Base-by-base conservation (phyloP, 2,329 filamentous ascomycete genomes). In the Phoma herbarum region DNA sequence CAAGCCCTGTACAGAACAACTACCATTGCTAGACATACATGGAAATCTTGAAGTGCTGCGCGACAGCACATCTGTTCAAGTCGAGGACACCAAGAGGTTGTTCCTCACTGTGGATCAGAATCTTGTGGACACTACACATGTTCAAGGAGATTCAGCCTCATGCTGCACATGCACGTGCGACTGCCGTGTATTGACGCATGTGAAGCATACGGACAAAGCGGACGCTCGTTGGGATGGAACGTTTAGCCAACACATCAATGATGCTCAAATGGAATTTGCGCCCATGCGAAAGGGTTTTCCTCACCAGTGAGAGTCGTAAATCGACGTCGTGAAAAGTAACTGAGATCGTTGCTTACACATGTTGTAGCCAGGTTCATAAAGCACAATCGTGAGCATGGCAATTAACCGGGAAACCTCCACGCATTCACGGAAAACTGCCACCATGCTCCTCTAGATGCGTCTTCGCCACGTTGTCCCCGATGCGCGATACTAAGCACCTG, bases 361-460 rank as follows among this genome's bases (percentile, higher is more conserved):
- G 10, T n/a, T 3, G 22, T 23, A 43, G 10, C 16, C 41, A 26
- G 9, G 3, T 11, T n/a, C 14, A 12, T 2, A 25, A 43, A 14
- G 20, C 41, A 43, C 23, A 26, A 43, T 26, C 23, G 5, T 26
- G 6, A 43, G 2, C 9, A 20, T 6, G 12, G 41, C 23, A 22
- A 23, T 43, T 6, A 26, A n/a, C 22, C 23, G 26, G 4, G 18
- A 6, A n/a, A 5, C 20, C 2, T 14, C 12, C 22, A 26, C 14
- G 8, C 23, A 10, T n/a, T n/a, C 41, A 25, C 23, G 14, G 4
- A 25, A 25, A n/a, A 22, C 41, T n/a, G 35, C 33, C 5, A 23
- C 50, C 26, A 16, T 28, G 41, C 41, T 37, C 41, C 31, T 52
- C 50, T 52, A 45, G 23, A 45, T 20, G 29, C 22, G 18, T 45